A percentile compares a stretch with the other conserved stretches of the same genome.
Conservation (phyloP, 1,284 basidiomycete species). For the Irpex rosettiformis region DNA sequence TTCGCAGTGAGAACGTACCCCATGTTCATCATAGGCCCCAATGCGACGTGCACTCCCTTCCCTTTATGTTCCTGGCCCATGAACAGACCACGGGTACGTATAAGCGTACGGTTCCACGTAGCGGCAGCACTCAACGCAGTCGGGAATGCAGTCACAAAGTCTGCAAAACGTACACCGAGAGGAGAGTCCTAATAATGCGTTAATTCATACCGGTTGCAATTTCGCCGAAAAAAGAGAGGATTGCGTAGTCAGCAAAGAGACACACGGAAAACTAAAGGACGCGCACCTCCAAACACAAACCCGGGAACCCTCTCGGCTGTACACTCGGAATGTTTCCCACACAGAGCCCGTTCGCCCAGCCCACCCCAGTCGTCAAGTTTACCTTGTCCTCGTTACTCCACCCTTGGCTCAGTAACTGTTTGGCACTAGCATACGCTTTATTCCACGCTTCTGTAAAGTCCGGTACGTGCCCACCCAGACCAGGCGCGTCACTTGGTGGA, state of each 20-base stretch:
- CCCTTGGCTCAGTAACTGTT: conserved; percentile 27
- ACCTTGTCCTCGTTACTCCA: conserved; percentile 41
- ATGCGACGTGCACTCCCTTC: conserved; percentile 76
- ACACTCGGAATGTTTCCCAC: conserved; percentile 40
- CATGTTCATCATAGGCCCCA: conserved; percentile 70
- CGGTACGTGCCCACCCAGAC: conserved; percentile 32
- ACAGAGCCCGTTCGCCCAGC: conserved; percentile 42
- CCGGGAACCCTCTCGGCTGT: conserved; percentile 39
- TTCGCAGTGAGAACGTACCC: no score
- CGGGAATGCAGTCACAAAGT: conserved; percentile 62
- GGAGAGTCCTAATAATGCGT: conserved; percentile 53
- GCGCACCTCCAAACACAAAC: conserved; percentile 48
- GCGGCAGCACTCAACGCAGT: conserved; percentile 54
- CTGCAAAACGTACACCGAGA: conserved; percentile 37
- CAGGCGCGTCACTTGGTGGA: conserved; percentile 17
- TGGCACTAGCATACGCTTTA: conserved; percentile 35
- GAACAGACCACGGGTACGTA: conserved; percentile 68
- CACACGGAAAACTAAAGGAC: not conserved
- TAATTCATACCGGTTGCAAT: no score
- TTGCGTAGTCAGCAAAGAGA: no score
- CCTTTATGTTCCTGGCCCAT: conserved; percentile 78
- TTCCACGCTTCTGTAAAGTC: conserved; percentile 44
- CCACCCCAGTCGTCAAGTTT: conserved; percentile 37
- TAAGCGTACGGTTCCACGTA: conserved; percentile 61
- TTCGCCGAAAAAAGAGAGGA: no score